Base-by-base conservation (phyloP, 441 rosid species). In the Arabidopsis lyrata region DNA sequence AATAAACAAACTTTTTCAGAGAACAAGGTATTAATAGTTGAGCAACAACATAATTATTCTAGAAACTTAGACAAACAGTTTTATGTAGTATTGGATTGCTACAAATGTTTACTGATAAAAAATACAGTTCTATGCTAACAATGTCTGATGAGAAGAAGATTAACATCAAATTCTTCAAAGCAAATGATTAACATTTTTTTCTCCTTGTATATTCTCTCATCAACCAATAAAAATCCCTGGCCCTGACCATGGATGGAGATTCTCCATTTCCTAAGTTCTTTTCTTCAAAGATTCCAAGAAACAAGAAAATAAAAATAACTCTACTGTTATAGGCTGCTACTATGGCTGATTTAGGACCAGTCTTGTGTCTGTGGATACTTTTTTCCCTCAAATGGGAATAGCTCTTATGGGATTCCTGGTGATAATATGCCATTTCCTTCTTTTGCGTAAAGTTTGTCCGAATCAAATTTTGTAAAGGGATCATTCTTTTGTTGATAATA, bases 361-460 rank as follows among this genome's bases (percentile, higher is more conserved):
- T 16, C 63, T 63, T 72, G 62, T 72, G 53, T 41, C 32, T 47
- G 52, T 48, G 5, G 66, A 59, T 59, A 70, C 50, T 59, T 36
- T 15, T 15, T 49, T 59, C 49, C 60, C 29, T 74, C 63, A 57
- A 65, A 77, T 57, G 55, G 59, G 71, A 70, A 42, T 64, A 42
- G 20, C 56, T 77, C 70, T 72, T 63, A 41, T 35, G 15, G 16
- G 74, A 75, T 60, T 75, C 68, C 42, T 75, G 68, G 58, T 53
- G 74, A 75, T 60, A 68, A 62, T 12, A 75, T 68, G 65, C 65
- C 66, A 62, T 62, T 57, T 63, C 32, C 76, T 76, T 29, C 80
- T 64, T 76, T 70, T 76, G 49, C 49, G 24, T 70, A 76, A 76
- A 76, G 72, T 64, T 76, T 70, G 67, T 57, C 42, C 67, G 76